A percentile compares a stretch with the other conserved stretches of the same genome.
Conservation (phyloP, 257 asterid genomes). For the Solanum infundibuliforme region DNA sequence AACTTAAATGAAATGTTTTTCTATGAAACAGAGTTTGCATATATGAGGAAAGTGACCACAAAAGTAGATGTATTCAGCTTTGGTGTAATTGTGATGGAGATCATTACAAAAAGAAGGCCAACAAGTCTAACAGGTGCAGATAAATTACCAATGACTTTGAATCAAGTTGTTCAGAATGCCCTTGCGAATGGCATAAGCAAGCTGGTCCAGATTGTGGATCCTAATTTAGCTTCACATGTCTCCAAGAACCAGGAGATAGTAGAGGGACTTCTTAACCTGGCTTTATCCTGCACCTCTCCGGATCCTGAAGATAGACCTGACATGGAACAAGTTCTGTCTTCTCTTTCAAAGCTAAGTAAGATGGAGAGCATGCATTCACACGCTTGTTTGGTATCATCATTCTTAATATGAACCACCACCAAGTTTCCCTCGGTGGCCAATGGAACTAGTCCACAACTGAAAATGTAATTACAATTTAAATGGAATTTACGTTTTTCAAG, state of each 20-base stretch:
- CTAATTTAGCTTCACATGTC: slow-evolving; percentile 20
- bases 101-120: slow-evolving; percentile 64
- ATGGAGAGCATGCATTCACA: background rate
- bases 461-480: background rate
- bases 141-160: slow-evolving; percentile 52
- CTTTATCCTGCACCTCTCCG: slow-evolving; percentile 48
- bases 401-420: background rate
- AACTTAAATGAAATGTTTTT: background rate
- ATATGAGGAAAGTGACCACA: slow-evolving; percentile 58
- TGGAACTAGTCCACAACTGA: background rate
- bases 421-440: background rate
- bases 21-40: slow-evolving; percentile 61
- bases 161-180: slow-evolving; percentile 45
- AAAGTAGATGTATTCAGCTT: slow-evolving; percentile 82
- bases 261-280: slow-evolving; percentile 49
- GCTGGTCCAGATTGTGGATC: slow-evolving; percentile 40
- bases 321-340: slow-evolving; percentile 49
- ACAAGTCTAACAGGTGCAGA: slow-evolving; percentile 45
- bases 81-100: slow-evolving; percentile 68
- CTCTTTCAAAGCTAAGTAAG: slow-evolving; percentile 41
- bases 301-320: slow-evolving; percentile 65
- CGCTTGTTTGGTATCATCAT: background rate
- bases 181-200: slow-evolving; percentile 27
- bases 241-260: slow-evolving; percentile 30
- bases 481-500: background rate